Base-by-base conservation (phyloP, 345 rosid genomes). In the Litchi chinensis region DNA sequence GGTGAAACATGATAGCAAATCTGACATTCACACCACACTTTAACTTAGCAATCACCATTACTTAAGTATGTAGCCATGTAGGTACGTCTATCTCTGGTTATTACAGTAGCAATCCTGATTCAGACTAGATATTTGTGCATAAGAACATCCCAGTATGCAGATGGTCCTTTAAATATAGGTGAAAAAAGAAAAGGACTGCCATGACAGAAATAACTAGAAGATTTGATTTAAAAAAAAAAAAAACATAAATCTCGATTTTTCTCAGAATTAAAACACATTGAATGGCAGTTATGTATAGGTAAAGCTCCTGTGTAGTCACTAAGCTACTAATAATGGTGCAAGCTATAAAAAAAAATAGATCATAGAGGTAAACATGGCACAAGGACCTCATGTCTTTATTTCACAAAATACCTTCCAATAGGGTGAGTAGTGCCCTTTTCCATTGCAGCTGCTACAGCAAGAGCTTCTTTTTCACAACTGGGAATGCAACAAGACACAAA, bases 371-470 rank as follows among this genome's bases (percentile, higher is more conserved):
- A 56, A 66, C 9, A 54, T 46, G 5, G 22, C 5, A 54, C 9
- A 52, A 54, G 50, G 39, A 76, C 32, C 8, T 21, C 18, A 54
- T 50, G 26, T 41, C 40, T 69, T n/a, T 57, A n/a, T 63, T 54
- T 54, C 76, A 70, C 43, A 41, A 67, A 76, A 78, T 88, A 92
- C 98, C 99, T 94, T 88, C 99, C 99, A 81, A 96, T 96, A 76
- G 99, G 99, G 83, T 96, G 99, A 66, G 99, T 96, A 60, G 99
- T 94, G 70, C 99, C 99, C 91, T 92, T 96, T 84, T 96, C 98
- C 99, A 96, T 94, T 8, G 99, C 98, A 85, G 99, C 93, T 19
- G 99, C 99, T 50, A 96, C 97, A 28, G 98, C 99, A 71, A 96
- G 97, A 78, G 99, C 99, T 90, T 96, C 97, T 77, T 88, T 90